Conservation (phyloP, 305 asterid genomes). For the Striga hermonthica region DNA sequence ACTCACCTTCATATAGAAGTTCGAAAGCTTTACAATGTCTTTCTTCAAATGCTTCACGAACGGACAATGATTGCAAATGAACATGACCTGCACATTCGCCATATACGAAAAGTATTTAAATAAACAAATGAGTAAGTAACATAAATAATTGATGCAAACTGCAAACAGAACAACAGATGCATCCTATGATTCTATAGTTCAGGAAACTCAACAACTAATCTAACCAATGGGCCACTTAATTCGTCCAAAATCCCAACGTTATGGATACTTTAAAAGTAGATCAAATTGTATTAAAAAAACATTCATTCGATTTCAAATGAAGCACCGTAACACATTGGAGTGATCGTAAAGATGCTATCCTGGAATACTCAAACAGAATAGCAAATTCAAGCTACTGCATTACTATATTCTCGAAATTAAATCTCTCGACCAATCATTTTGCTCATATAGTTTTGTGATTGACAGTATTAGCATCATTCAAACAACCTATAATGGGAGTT, state of each 20-base stretch:
- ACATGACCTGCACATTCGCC: conserved; percentile 62
- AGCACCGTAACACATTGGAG: neutral
- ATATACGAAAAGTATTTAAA: neutral
- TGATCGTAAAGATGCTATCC: neutral
- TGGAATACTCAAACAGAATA: neutral
- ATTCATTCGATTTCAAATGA: neutral
- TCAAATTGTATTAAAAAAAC: conserved; percentile 4
- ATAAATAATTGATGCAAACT: neutral
- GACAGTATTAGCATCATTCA: neutral
- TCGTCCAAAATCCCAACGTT: neutral
- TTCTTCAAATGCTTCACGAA: conserved; percentile 75
- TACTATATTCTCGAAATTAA: neutral
- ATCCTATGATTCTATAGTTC: conserved; percentile 20
- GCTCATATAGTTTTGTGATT: neutral
- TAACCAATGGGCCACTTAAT: conserved; percentile 13
- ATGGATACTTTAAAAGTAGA: neutral
- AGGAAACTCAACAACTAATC: conserved; percentile 7
- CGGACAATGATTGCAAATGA: conserved; percentile 93
- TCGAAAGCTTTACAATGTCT: conserved; percentile 73
- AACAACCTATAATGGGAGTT: too few relatives aligned
- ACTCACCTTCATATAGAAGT: conserved; percentile 74
- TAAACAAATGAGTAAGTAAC: neutral
- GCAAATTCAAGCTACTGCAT: neutral
- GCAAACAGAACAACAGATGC: conserved; percentile 25
- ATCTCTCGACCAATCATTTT: neutral